Conservation (phyloP, 2,329 filamentous ascomycete species). For the Pseudocercospora fuligena region DNA sequence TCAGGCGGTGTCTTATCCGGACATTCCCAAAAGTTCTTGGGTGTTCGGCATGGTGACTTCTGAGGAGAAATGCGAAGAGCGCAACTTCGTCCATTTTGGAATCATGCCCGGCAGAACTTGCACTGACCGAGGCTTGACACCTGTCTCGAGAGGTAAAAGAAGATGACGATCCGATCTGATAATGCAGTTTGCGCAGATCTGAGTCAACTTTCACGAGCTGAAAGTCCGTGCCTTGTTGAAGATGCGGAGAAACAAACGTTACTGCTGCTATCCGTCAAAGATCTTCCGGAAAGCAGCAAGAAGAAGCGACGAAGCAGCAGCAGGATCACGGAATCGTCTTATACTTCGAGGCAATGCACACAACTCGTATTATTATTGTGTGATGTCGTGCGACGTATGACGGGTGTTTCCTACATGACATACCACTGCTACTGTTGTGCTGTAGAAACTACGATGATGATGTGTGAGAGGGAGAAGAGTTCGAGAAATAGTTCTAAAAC, state of each 20-base stretch:
- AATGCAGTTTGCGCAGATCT: conserved; percentile 3
- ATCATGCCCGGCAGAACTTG: background rate
- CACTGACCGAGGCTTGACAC: background rate
- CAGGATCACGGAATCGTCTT: conserved; percentile 4
- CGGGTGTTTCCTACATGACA: no score
- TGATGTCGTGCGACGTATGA: background rate
- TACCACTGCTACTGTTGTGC: background rate
- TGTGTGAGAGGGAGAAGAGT: background rate
- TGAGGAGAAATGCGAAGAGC: background rate
- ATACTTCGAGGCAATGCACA: conserved; percentile 6
- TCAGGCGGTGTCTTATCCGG: no score
- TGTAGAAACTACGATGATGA: background rate
- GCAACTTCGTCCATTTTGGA: background rate
- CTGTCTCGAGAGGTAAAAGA: background rate
- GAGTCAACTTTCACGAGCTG: background rate
- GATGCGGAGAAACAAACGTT: background rate
- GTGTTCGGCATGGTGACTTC: no score
- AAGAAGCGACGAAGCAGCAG: background rate
- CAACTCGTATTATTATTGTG: background rate
- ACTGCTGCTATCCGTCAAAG: no score
- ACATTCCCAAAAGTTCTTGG: no score
- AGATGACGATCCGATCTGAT: conserved; percentile 2
- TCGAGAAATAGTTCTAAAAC: background rate
- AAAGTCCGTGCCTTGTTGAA: background rate
- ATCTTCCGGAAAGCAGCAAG: background rate